Conservation (phyloP, 495 filamentous ascomycete genomes). For the Extremus antarcticus region DNA sequence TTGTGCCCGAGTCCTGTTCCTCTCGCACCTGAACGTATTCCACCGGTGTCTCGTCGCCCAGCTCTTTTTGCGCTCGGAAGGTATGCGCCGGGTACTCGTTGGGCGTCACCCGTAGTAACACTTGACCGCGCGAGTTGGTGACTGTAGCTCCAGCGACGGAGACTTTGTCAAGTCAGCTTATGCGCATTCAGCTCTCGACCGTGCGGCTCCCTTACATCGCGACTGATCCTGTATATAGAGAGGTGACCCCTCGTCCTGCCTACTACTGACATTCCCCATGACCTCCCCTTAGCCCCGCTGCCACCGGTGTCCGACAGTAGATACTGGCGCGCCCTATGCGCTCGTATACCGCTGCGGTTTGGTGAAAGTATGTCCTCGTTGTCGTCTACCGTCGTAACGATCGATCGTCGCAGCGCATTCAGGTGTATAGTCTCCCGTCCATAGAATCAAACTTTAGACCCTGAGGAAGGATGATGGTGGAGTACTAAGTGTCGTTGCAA, state of each 20-base stretch:
- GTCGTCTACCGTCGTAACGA: background rate
- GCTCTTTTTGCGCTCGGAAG: slow-evolving; percentile 63
- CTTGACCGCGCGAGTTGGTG: slow-evolving; percentile 63
- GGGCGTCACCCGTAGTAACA: slow-evolving; percentile 65
- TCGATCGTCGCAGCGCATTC: background rate
- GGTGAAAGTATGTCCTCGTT: background rate
- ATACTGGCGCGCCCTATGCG: background rate
- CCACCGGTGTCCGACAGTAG: background rate
- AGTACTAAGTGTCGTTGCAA: no score
- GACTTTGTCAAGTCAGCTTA: slow-evolving; percentile 43
- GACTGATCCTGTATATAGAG: slow-evolving; percentile 85
- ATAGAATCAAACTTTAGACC: background rate
- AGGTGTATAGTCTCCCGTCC: background rate
- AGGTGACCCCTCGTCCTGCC: slow-evolving; percentile 71
- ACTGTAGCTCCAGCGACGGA: slow-evolving; percentile 72
- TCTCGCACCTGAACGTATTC: slow-evolving; percentile 78
- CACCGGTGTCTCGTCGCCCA: slow-evolving; percentile 61
- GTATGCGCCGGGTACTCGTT: slow-evolving; percentile 81
- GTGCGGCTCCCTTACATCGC: slow-evolving; percentile 49
- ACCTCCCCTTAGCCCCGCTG: background rate
- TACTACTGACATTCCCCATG: slow-evolving; percentile 93
- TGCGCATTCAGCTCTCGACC: slow-evolving; percentile 1
- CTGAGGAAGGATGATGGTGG: background rate
- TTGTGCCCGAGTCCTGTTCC: background rate
- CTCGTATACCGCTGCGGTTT: background rate